A percentile compares a stretch with the other conserved stretches of the same genome.
phyloP scores from a whole-genome alignment of 805 yeast species.

The Saturnispora serradocipensis region DNA sequence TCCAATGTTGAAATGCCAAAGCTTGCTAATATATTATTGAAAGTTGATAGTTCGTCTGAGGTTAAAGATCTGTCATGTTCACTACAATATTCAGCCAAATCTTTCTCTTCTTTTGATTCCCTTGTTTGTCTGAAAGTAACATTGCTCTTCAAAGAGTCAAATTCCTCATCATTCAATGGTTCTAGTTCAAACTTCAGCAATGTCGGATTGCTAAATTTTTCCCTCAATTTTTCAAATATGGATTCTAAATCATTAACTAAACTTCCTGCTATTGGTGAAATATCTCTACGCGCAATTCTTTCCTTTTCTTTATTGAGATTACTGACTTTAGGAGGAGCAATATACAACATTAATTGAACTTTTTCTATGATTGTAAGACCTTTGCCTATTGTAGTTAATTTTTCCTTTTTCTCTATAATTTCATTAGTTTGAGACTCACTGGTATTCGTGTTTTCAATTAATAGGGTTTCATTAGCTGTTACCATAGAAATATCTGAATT shows the following conservation, averaged over 20 bases:
- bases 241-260: constrained; percentile 17
- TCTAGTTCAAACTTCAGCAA: constrained; percentile 15
- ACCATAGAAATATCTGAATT: not conserved
- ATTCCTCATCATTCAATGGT: constrained; percentile 8
- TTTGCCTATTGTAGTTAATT: not conserved
- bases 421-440: not conserved
- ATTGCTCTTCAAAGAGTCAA: constrained; percentile 5
- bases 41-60: not conserved
- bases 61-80: constrained; percentile 10
- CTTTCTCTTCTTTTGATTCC: constrained; percentile 13
- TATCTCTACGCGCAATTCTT: constrained; percentile 41
- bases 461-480: not conserved
- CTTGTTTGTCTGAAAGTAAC: constrained; percentile 10
- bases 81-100: constrained; percentile 7
- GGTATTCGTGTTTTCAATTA: not conserved
- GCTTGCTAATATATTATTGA: constrained; percentile 8
- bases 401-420: not conserved
- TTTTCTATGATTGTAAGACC: not conserved
- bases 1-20: constrained; percentile 1
- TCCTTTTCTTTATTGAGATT: constrained; percentile 24
- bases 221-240: constrained; percentile 17
- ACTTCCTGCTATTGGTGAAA: constrained; percentile 29
- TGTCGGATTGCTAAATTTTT: constrained; percentile 19
- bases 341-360: not conserved
- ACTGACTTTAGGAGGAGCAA: constrained; percentile 2